Conservation (phyloP, 345 rosid species). For the Chamaenerion angustifolium region DNA sequence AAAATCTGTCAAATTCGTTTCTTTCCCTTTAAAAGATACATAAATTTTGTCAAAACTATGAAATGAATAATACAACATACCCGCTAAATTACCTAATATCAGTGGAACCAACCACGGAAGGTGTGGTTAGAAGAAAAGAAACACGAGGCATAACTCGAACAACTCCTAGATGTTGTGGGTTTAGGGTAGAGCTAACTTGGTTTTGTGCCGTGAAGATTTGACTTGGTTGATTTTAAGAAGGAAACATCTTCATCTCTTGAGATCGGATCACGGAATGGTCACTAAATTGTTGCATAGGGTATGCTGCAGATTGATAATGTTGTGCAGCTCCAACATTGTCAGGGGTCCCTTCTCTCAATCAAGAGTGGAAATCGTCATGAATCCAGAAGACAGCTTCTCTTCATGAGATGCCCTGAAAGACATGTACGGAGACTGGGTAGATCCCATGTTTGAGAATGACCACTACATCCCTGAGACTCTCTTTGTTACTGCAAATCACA, state of each 20-base stretch:
- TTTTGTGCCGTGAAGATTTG: constrained; percentile 25
- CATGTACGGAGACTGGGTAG: constrained; percentile 27
- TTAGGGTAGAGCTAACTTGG: too few relatives aligned
- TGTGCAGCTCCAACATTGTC: too few relatives aligned
- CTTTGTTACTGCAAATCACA: constrained; percentile 8
- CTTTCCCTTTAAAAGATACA: not conserved
- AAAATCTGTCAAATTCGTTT: not conserved
- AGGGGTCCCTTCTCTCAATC: too few relatives aligned
- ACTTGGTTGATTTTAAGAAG: constrained; percentile 27
- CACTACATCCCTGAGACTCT: constrained; percentile 19
- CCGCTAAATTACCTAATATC: constrained; percentile 27
- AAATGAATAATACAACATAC: not conserved
- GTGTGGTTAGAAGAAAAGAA: constrained; percentile 20
- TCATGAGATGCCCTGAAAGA: too few relatives aligned
- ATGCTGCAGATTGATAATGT: constrained; percentile 15
- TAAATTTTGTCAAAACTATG: not conserved
- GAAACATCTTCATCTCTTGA: constrained; percentile 39
- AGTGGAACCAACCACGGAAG: constrained; percentile 21
- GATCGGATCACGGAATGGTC: constrained; percentile 14
- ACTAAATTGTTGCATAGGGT: constrained; percentile 22
- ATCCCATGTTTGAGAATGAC: constrained; percentile 34
- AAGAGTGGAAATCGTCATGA: too few relatives aligned
- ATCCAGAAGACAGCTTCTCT: too few relatives aligned
- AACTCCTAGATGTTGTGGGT: constrained; percentile 43
- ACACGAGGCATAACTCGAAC: constrained; percentile 17